phyloP scores from a whole-genome alignment of 805 yeast genomes.

The Hanseniaspora nectarophila region DNA sequence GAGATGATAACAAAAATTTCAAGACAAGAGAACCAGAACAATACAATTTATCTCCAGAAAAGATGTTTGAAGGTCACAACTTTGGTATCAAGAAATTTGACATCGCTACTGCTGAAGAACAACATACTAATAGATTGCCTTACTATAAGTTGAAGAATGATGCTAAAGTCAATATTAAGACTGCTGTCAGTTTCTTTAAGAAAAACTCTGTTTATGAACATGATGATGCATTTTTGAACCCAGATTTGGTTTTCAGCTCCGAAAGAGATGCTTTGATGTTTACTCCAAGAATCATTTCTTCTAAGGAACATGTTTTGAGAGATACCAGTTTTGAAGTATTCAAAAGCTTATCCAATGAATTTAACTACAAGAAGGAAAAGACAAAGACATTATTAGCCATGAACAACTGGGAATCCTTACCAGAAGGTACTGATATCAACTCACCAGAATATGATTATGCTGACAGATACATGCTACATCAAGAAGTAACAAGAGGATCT shows the following conservation, averaged over 20 bases:
- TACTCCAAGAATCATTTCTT: slow-evolving; percentile 9
- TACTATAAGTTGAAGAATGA: slow-evolving; percentile 6
- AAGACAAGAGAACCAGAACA: neutral
- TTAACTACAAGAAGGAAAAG: slow-evolving; percentile 6
- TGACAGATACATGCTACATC: slow-evolving; percentile 13
- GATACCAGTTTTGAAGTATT: slow-evolving; percentile 11
- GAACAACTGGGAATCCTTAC: slow-evolving; percentile 3
- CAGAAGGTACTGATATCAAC: slow-evolving; percentile 6
- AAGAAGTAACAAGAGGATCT: neutral
- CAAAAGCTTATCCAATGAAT: slow-evolving; percentile 7
- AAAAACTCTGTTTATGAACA: neutral
- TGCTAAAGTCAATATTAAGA: slow-evolving; percentile 8
- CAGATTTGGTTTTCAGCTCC: slow-evolving; percentile 1
- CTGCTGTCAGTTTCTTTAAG: slow-evolving; percentile 10
- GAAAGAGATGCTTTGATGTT: slow-evolving; percentile 4
- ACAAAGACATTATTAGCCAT: neutral
- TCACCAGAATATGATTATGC: slow-evolving; percentile 1
- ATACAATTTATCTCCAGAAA: neutral
- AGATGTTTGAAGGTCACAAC: slow-evolving; percentile 7
- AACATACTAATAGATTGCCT: slow-evolving; percentile 3
- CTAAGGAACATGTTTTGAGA: slow-evolving; percentile 14
- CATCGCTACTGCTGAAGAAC: neutral
- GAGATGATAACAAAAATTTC: neutral
- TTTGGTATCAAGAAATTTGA: slow-evolving; percentile 8
- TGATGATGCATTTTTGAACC: slow-evolving; percentile 8